These are phyloP conservation scores for Diplodia intermedia DNA, from an alignment of 2,329 filamentous ascomycete genomes.

Conservation along the genomic window DNA sequence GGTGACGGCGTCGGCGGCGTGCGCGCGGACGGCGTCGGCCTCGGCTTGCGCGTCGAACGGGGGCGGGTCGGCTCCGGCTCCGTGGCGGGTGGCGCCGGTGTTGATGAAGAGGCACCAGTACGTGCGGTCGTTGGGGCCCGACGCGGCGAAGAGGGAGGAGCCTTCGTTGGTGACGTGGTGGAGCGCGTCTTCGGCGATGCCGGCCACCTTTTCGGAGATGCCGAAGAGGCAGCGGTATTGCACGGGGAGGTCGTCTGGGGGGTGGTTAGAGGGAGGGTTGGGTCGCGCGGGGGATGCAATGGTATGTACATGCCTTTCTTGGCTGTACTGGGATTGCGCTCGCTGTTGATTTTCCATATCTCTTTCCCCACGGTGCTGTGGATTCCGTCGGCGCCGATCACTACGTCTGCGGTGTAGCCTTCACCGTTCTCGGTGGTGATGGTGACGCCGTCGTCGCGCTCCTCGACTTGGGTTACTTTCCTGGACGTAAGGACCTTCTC, in stretches of 20 bases:
- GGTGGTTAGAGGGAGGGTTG: background rate
- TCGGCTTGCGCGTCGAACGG: background rate
- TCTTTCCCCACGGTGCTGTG: constrained; percentile 3
- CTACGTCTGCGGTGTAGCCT: constrained; percentile 3
- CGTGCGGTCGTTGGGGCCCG: constrained; percentile 4
- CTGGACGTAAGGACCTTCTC: constrained; percentile 34
- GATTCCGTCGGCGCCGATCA: constrained; percentile 32
- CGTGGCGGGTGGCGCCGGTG: background rate
- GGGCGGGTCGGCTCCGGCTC: background rate
- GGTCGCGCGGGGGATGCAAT: too few species aligned
- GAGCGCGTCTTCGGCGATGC: constrained; percentile 2
- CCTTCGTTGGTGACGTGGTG: constrained; percentile 11
- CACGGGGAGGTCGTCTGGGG: background rate
- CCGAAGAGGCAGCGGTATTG: constrained; percentile 14
- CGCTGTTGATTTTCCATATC: background rate
- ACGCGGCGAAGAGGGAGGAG: constrained; percentile 6
- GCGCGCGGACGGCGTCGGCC: background rate
- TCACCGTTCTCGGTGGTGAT: constrained; percentile 19
- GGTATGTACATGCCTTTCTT: background rate
- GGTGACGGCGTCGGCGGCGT: constrained; percentile 3
- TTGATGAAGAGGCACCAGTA: constrained; percentile 18
- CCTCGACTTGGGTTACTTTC: background rate
- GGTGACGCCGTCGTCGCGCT: background rate
- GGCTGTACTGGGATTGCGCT: background rate
- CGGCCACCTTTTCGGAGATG: constrained; percentile 11